Percentiles rank a stretch among this genome's conserved stretches.
These are phyloP conservation scores for Wickerhamomyces ciferrii DNA, from an alignment of 805 yeast species.

Conservation along the genomic window DNA sequence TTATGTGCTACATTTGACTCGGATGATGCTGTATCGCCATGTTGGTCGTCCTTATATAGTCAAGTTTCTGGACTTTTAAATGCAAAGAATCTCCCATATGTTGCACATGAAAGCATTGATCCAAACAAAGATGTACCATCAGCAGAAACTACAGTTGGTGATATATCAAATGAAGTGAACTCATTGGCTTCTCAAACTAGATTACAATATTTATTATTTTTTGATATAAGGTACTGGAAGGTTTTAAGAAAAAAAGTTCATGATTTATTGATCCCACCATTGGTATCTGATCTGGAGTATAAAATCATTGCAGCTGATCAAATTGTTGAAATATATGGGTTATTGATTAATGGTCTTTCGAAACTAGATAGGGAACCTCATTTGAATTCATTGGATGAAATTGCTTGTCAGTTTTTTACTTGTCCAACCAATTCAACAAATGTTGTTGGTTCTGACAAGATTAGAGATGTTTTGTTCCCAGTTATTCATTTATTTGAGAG, in stretches of 20 bases:
- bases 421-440: constrained; percentile 73
- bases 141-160: not conserved
- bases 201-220: constrained; percentile 50
- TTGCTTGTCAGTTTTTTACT: constrained; percentile 85
- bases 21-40: constrained; percentile 12
- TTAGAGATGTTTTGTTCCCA: constrained; percentile 43
- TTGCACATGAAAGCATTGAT: not conserved
- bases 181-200: constrained; percentile 30
- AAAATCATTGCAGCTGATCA: constrained; percentile 49
- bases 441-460: constrained; percentile 33
- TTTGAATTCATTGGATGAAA: constrained; percentile 60
- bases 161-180: not conserved
- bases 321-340: constrained; percentile 49
- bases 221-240: constrained; percentile 58
- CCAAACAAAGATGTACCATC: not conserved
- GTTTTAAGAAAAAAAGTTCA: constrained; percentile 41
- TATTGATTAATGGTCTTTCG: constrained; percentile 41
- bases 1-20: constrained; percentile 27
- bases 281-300: constrained; percentile 43
- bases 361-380: constrained; percentile 85
- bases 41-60: constrained; percentile 14
- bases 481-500: constrained; percentile 37
- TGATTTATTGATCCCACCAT: constrained; percentile 45
- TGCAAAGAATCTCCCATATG: constrained; percentile 9
- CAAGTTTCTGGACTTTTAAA: constrained; percentile 12